Conservation (phyloP, 1,139 yeast genomes). For the Geotrichum armillariae region DNA sequence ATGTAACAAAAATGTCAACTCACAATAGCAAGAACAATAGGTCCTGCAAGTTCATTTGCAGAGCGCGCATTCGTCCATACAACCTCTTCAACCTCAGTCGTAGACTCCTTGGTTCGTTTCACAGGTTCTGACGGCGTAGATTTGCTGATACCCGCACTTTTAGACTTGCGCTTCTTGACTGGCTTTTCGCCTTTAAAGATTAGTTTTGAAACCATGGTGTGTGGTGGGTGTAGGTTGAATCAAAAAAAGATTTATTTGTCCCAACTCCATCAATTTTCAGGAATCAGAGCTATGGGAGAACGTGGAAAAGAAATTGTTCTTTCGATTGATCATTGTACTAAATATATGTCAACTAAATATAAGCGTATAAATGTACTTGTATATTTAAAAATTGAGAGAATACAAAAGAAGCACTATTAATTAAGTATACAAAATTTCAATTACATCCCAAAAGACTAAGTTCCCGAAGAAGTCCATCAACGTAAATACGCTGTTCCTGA, state of each 20-base stretch:
- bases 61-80: constrained; percentile 44
- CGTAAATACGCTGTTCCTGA: too few species aligned
- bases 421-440: too few species aligned
- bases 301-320: too few species aligned
- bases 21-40: constrained; percentile 35
- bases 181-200: constrained; percentile 46
- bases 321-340: too few species aligned
- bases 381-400: too few species aligned
- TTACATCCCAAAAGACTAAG: too few species aligned
- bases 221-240: neutral
- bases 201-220: constrained; percentile 45
- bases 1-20: constrained; percentile 4
- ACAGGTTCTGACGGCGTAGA: neutral
- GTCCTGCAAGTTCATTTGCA: constrained; percentile 42
- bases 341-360: too few species aligned
- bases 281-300: too few species aligned
- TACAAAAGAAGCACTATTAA: too few species aligned
- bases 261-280: neutral
- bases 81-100: constrained; percentile 21
- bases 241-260: neutral
- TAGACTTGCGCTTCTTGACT: constrained; percentile 31
- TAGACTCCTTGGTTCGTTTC: constrained; percentile 14
- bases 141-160: constrained; percentile 17
- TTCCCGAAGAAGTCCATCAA: too few species aligned
- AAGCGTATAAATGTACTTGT: too few species aligned